These are phyloP conservation scores for Mycosphaerella sp. DNA, from an alignment of 2,329 filamentous ascomycete species.

Conservation along the genomic window DNA sequence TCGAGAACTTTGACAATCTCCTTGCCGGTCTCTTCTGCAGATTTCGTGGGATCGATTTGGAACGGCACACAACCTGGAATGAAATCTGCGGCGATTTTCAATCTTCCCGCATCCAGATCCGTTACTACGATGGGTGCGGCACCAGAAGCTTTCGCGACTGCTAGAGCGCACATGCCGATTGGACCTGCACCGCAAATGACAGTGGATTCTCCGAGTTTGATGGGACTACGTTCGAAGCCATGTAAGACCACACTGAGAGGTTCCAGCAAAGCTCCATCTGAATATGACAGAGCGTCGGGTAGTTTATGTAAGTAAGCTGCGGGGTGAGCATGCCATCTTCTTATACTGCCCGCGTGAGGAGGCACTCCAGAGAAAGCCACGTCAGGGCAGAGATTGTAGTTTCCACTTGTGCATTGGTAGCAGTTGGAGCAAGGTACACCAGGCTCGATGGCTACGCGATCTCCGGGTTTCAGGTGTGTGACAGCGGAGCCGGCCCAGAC, in stretches of 20 bases:
- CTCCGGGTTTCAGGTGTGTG: constrained; percentile 52
- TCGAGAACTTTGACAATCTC: constrained; percentile 23
- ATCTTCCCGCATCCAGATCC: constrained; percentile 71
- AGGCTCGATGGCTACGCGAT: constrained; percentile 61
- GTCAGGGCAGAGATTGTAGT: constrained; percentile 81
- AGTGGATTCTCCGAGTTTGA: constrained; percentile 34
- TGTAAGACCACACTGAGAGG: constrained; percentile 45
- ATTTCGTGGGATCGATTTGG: constrained; percentile 23
- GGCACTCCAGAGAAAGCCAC: constrained; percentile 90
- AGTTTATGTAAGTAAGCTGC: constrained; percentile 89
- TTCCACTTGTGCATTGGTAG: constrained; percentile 64
- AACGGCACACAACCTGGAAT: constrained; percentile 36
- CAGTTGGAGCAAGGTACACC: constrained; percentile 58
- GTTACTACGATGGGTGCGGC: constrained; percentile 75
- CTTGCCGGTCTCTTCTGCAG: constrained; percentile 24
- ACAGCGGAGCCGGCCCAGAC: constrained; percentile 54
- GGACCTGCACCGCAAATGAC: constrained; percentile 59
- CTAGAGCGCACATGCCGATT: constrained; percentile 55
- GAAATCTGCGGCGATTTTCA: constrained; percentile 71
- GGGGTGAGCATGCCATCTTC: constrained; percentile 75
- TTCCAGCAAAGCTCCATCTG: constrained; percentile 86
- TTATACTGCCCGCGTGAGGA: constrained; percentile 73
- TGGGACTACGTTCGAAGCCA: constrained; percentile 37
- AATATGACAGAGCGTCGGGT: constrained; percentile 65
- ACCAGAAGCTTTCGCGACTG: constrained; percentile 55